Conservation (phyloP, 2,329 filamentous ascomycete species). For the Aspergillus sp. region DNA sequence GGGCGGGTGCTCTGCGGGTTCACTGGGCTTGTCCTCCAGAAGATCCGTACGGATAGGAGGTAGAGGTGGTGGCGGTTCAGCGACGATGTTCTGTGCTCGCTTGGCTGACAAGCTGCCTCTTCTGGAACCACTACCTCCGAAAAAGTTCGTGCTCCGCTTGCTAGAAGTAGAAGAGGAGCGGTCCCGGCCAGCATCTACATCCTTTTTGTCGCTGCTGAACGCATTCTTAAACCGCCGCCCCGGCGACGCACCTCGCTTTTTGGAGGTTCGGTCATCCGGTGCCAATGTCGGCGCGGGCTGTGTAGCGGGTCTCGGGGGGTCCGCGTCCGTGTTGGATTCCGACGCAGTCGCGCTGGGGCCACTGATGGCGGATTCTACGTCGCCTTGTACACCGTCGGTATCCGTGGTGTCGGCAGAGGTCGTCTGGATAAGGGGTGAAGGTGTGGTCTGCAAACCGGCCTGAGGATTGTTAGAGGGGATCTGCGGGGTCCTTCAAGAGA, state of each 20-base stretch:
- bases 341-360: constrained; percentile 25
- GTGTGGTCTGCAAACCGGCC: constrained; percentile 59
- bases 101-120: constrained; percentile 24
- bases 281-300: constrained; percentile 23
- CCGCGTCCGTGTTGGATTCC: constrained; percentile 38
- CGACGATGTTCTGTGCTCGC: constrained; percentile 17
- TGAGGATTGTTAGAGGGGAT: constrained; percentile 55
- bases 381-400: constrained; percentile 20
- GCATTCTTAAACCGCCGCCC: constrained; percentile 63
- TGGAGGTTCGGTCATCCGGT: constrained; percentile 24
- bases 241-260: constrained; percentile 59
- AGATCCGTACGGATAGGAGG: constrained; percentile 27
- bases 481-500: constrained; percentile 32
- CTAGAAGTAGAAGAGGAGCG: constrained; percentile 35
- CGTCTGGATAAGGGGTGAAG: constrained; percentile 58
- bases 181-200: constrained; percentile 41
- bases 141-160: constrained; percentile 31
- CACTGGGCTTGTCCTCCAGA: constrained; percentile 16
- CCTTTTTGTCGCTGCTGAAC: constrained; percentile 54
- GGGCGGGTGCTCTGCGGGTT: constrained; percentile 16
- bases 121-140: constrained; percentile 28
- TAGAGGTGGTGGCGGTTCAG: constrained; percentile 26
- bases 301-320: constrained; percentile 18
- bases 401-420: constrained; percentile 39
- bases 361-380: constrained; percentile 22